Conservation (phyloP, 1,284 basidiomycete genomes). For the Microbotryum saponariae region DNA sequence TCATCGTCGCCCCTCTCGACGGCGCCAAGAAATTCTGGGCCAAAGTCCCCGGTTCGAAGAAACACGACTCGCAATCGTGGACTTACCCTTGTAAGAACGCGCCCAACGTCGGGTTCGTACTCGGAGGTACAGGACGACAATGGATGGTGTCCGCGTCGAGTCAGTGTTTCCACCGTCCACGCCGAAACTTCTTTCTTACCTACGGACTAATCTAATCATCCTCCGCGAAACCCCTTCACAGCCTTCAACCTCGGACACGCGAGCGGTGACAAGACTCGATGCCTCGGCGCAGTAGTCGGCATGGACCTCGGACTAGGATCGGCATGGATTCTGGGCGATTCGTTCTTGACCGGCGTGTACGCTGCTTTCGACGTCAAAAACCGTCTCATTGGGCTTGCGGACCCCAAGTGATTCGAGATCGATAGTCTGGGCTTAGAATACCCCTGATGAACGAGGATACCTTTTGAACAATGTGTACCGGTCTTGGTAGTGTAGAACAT, state of each 20-base stretch:
- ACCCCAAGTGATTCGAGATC: too few relatives aligned
- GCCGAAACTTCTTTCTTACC: neutral
- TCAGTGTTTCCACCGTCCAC: too few relatives aligned
- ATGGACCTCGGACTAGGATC: slow-evolving; percentile 16
- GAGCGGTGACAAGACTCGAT: slow-evolving; percentile 1
- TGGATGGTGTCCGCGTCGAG: too few relatives aligned
- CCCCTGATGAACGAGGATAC: too few relatives aligned
- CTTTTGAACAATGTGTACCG: too few relatives aligned
- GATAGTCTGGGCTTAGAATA: too few relatives aligned
- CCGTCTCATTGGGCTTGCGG: too few relatives aligned
- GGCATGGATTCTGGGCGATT: slow-evolving; percentile 14
- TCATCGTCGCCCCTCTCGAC: slow-evolving; percentile 21
- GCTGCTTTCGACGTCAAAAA: too few relatives aligned
- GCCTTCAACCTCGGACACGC: slow-evolving; percentile 28
- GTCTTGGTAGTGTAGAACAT: too few relatives aligned
- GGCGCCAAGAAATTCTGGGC: slow-evolving; percentile 21
- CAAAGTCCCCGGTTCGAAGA: slow-evolving; percentile 7
- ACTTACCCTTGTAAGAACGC: slow-evolving; percentile 4
- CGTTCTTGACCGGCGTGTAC: slow-evolving; percentile 1
- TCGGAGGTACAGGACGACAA: too few relatives aligned
- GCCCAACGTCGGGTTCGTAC: too few relatives aligned
- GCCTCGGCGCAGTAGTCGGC: slow-evolving; percentile 20
- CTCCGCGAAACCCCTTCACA: neutral
- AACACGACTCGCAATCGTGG: slow-evolving; percentile 5
- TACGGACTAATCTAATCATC: neutral